Conservation (phyloP, 805 yeast species). For the Jamesozyma lodderae region DNA sequence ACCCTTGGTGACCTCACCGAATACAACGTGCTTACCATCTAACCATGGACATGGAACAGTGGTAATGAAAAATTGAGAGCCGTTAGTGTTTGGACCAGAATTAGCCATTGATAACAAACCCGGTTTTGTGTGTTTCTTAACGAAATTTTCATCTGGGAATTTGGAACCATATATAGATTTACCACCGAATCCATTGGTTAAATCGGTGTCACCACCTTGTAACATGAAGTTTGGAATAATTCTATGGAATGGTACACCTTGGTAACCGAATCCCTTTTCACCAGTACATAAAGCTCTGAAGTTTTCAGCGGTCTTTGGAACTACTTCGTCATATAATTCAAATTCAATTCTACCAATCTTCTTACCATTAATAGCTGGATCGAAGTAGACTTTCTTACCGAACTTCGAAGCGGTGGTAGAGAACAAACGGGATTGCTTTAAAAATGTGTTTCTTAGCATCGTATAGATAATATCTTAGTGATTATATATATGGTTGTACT, state of each 20-base stretch:
- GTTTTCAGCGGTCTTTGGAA: slow-evolving; percentile 74
- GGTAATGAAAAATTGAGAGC: slow-evolving; percentile 84
- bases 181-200: slow-evolving; percentile 90
- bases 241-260: slow-evolving; percentile 83
- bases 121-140: slow-evolving; percentile 64
- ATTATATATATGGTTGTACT: too few species aligned
- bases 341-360: slow-evolving; percentile 31
- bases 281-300: slow-evolving; percentile 81
- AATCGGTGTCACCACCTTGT: slow-evolving; percentile 88
- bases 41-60: slow-evolving; percentile 72
- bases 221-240: slow-evolving; percentile 93
- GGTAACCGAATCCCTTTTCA: slow-evolving; percentile 83
- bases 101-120: slow-evolving; percentile 89
- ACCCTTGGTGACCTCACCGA: slow-evolving; percentile 68
- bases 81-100: slow-evolving; percentile 88
- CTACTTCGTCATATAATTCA: slow-evolving; percentile 33
- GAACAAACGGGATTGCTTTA: slow-evolving; percentile 37
- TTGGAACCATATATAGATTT: slow-evolving; percentile 71
- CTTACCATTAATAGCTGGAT: slow-evolving; percentile 47
- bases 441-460: slow-evolving; percentile 17
- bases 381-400: slow-evolving; percentile 49
- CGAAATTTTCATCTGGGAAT: slow-evolving; percentile 53
- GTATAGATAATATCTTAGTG: too few species aligned
- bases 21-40: slow-evolving; percentile 71
- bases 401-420: slow-evolving; percentile 38